phyloP scores from a whole-genome alignment of 2,329 filamentous ascomycete species.

The Cadophora gregata region DNA sequence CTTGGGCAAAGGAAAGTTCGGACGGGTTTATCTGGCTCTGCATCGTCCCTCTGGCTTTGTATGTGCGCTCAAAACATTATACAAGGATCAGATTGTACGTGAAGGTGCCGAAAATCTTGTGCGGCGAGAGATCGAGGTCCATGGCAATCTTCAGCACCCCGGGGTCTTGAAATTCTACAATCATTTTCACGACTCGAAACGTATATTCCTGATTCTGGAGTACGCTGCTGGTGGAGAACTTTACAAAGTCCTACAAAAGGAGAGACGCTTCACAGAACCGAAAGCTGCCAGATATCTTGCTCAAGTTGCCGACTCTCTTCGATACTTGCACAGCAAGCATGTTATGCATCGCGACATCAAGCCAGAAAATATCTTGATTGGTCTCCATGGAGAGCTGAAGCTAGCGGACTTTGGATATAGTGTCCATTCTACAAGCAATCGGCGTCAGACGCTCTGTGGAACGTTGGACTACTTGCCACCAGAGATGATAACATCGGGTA shows the following conservation, averaged over 20 bases:
- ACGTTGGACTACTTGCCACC: no score
- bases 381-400: constrained; percentile 95
- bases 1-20: constrained; percentile 54
- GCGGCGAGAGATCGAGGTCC: not conserved
- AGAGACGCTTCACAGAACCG: no score
- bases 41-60: constrained; percentile 69
- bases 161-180: constrained; percentile 66
- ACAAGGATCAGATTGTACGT: constrained; percentile 69
- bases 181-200: constrained; percentile 73
- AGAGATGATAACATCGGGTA: no score
- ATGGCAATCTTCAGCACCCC: not conserved
- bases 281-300: constrained; percentile 67
- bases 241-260: no score
- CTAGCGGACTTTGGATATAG: constrained; percentile 52
- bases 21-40: constrained; percentile 71
- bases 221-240: constrained; percentile 69
- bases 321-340: constrained; percentile 91
- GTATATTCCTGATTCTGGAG: constrained; percentile 73
- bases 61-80: constrained; percentile 71
- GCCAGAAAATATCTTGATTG: constrained; percentile 92
- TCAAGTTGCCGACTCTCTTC: constrained; percentile 77
- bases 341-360: constrained; percentile 97
- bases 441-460: no score
- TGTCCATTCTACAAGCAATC: no score
- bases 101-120: constrained; percentile 68